Base-by-base conservation (phyloP, 805 yeast genomes). In the Maudiozyma barnettii region DNA sequence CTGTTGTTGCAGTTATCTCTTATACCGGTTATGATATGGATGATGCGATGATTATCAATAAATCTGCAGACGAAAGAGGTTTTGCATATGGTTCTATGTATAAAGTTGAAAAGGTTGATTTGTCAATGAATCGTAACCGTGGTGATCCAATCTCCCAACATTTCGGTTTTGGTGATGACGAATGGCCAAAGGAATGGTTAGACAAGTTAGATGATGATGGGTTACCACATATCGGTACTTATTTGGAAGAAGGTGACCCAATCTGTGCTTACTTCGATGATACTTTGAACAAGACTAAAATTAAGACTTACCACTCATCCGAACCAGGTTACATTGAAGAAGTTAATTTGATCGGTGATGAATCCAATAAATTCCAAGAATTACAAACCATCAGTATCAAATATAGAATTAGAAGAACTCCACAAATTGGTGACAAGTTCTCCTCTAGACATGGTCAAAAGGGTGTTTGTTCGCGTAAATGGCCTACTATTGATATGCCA, bases 1-100 rank as follows among this genome's bases (percentile, higher is more conserved):
- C 99, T 2, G 96, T 93, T 50, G 99, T 93, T 53, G 99, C 99
- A 0, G 99, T 93, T 57, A 93, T 93, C 63, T 90, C 99, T 0
- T 93, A 93, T 67, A 93, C 99, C 1, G 99, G 99, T 58, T 93
- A 93, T 64, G 99, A 93, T 85, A 93, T 93, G 98, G 99, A 93
- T 72, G 99, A 93, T 69, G 99, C 99, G 64, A 91, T 93, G 98
- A 93, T 93, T 61, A 79, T 93, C 57, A 93, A 93, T 69, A 93
- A 93, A 68, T 85, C 95, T 44, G 97, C 98, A 0, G 95, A 90
- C 60, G 99, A 93, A 70, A 79, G 99, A 67, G 99, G 99, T 0
- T 93, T 93, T 55, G 98, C 95, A 18, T 91, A 93, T 59, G 99
- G 99, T 70, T 86, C 95, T 8, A 95, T 93, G 54, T 89, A 86